These are phyloP conservation scores for Cryptococcus sp. DNA, from an alignment of 1,284 basidiomycete genomes.

Conservation along the genomic window DNA sequence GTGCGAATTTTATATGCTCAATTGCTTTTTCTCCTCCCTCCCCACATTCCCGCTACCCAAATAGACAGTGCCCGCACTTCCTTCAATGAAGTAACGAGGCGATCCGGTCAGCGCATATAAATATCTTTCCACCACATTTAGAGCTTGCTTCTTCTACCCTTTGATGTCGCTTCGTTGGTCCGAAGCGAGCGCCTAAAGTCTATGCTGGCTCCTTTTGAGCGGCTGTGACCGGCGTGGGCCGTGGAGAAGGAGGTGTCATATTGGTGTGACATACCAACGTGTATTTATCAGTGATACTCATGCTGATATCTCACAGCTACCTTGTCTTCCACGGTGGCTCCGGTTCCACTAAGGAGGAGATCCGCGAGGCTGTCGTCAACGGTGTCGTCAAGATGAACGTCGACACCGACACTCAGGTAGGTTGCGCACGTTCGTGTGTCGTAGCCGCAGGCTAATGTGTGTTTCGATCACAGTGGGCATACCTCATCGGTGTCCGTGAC, in stretches of 20 bases:
- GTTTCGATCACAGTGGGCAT: constrained; percentile 70
- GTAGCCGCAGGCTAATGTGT: background rate
- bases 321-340: constrained; percentile 99
- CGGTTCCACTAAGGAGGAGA: constrained; percentile 95
- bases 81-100: constrained; percentile 42
- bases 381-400: constrained; percentile 99
- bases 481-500: constrained; percentile 86
- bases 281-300: constrained; percentile 7
- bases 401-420: constrained; percentile 66
- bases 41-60: constrained; percentile 40
- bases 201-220: constrained; percentile 38
- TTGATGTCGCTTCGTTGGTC: constrained; percentile 23
- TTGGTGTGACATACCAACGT: constrained; percentile 38
- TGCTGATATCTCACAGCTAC: constrained; percentile 61
- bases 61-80: constrained; percentile 51
- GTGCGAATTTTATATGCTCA: constrained; percentile 36
- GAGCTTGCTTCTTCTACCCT: constrained; percentile 49
- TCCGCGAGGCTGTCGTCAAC: constrained; percentile 83
- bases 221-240: constrained; percentile 27
- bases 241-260: constrained; percentile 53
- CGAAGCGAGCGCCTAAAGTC: constrained; percentile 19
- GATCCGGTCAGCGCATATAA: constrained; percentile 50
- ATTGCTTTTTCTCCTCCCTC: constrained; percentile 4
- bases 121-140: constrained; percentile 39
- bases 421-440: background rate